phyloP scores from a whole-genome alignment of 805 yeast species.

The Cyberlindnera misumaiensis region DNA sequence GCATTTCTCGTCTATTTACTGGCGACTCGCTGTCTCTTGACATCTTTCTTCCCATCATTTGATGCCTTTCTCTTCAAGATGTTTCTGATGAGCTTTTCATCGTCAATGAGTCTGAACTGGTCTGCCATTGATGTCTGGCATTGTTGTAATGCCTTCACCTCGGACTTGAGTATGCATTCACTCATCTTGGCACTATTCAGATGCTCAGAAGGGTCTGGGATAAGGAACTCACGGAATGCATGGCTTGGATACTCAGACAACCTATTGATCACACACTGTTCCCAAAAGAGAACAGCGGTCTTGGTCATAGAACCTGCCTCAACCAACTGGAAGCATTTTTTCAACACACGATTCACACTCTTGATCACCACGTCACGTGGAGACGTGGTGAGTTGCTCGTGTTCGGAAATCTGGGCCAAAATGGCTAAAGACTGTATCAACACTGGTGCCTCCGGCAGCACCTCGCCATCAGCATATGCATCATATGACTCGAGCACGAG shows the following conservation, averaged over 20 bases:
- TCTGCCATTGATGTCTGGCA: constrained; percentile 25
- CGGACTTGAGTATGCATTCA: constrained; percentile 47
- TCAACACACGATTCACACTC: constrained; percentile 41
- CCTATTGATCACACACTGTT: constrained; percentile 23
- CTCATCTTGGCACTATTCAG: constrained; percentile 37
- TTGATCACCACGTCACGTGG: constrained; percentile 12
- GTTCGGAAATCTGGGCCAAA: constrained; percentile 21
- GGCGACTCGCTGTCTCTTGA: constrained; percentile 20
- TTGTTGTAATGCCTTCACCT: constrained; percentile 40
- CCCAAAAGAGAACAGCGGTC: constrained; percentile 23
- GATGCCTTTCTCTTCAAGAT: constrained; percentile 44
- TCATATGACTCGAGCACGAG: constrained; percentile 56
- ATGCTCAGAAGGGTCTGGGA: constrained; percentile 13
- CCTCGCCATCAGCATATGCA: constrained; percentile 49
- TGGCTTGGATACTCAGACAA: constrained; percentile 43
- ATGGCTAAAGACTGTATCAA: constrained; percentile 46
- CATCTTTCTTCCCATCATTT: constrained; percentile 21
- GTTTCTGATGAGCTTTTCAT: constrained; percentile 52
- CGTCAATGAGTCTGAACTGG: constrained; percentile 42
- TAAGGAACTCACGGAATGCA: constrained; percentile 21
- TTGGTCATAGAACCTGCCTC: constrained; percentile 45
- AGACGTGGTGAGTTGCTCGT: constrained; percentile 1
- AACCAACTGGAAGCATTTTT: constrained; percentile 52
- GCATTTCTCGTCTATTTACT: background rate
- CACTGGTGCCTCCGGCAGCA: constrained; percentile 51